phyloP scores from a whole-genome alignment of 2,329 filamentous ascomycete genomes.

The Aspergillus proliferans region DNA sequence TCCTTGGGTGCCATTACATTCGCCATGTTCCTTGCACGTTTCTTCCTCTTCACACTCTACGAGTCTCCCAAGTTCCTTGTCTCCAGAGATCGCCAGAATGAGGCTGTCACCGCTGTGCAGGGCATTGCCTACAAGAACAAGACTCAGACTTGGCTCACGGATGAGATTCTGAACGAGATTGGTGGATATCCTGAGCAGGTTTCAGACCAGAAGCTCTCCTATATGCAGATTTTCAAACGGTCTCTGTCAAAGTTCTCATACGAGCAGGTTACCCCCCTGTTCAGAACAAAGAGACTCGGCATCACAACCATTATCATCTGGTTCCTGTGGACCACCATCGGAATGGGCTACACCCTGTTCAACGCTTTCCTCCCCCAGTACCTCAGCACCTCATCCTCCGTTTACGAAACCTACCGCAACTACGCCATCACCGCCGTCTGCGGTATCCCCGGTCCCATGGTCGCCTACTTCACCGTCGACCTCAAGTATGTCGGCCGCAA shows the following conservation, averaged over 20 bases:
- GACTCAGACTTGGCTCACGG: slow-evolving; percentile 66
- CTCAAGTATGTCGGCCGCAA: slow-evolving; percentile 58
- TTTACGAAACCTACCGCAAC: slow-evolving; percentile 60
- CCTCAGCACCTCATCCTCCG: slow-evolving; percentile 53
- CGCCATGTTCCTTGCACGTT: slow-evolving; percentile 68
- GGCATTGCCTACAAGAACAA: slow-evolving; percentile 67
- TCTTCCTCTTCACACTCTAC: slow-evolving; percentile 70
- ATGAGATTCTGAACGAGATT: slow-evolving; percentile 55
- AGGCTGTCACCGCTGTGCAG: slow-evolving; percentile 74
- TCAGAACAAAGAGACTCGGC: slow-evolving; percentile 42
- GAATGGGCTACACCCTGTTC: slow-evolving; percentile 82
- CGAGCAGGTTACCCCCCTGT: slow-evolving; percentile 60
- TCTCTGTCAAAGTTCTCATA: slow-evolving; percentile 61
- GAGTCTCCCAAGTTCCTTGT: slow-evolving; percentile 81
- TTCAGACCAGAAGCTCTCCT: slow-evolving; percentile 35
- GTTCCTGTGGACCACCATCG: slow-evolving; percentile 77
- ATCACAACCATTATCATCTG: slow-evolving; percentile 53
- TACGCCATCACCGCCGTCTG: slow-evolving; percentile 73
- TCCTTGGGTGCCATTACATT: slow-evolving; percentile 65
- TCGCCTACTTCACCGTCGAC: slow-evolving; percentile 68
- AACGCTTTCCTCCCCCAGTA: slow-evolving; percentile 85
- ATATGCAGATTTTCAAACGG: slow-evolving; percentile 47
- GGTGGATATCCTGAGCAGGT: slow-evolving; percentile 42
- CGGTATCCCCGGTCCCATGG: slow-evolving; percentile 68
- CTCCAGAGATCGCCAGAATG: slow-evolving; percentile 64